Conservation (phyloP, 768 basidiomycete genomes). For the Candolleomyces efflorescens region DNA sequence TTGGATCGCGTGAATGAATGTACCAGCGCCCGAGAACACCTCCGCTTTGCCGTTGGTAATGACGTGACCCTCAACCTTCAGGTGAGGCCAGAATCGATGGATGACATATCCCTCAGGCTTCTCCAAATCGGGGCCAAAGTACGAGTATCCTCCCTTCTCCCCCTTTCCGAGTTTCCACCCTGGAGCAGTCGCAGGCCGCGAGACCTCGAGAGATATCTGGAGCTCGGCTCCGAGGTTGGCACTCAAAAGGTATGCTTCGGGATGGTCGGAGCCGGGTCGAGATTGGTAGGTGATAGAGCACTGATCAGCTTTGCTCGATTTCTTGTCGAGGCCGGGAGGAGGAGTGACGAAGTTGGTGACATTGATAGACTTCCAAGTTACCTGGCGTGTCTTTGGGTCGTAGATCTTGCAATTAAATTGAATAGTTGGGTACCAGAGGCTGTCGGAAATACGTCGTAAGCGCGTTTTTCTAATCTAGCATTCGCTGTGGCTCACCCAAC, state of each 20-base stretch:
- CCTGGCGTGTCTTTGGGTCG: slow-evolving; percentile 71
- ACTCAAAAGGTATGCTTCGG: slow-evolving; percentile 76
- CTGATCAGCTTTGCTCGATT: slow-evolving; percentile 82
- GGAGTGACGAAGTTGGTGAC: slow-evolving; percentile 76
- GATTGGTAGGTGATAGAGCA: slow-evolving; percentile 71
- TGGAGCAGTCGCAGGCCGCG: slow-evolving; percentile 62
- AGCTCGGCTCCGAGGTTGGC: slow-evolving; percentile 79
- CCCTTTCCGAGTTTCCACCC: slow-evolving; percentile 94
- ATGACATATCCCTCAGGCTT: slow-evolving; percentile 83
- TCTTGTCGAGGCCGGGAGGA: slow-evolving; percentile 76
- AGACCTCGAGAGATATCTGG: slow-evolving; percentile 72
- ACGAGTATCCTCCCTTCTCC: slow-evolving; percentile 82
- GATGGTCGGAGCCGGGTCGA: slow-evolving; percentile 42
- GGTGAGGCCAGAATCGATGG: slow-evolving; percentile 88
- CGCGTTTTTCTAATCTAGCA: slow-evolving; percentile 10
- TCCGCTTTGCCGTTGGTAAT: slow-evolving; percentile 61
- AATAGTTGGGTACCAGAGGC: slow-evolving; percentile 90
- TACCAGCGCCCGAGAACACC: slow-evolving; percentile 59
- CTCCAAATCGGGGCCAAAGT: slow-evolving; percentile 68
- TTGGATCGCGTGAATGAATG: slow-evolving; percentile 95
- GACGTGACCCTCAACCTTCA: slow-evolving; percentile 59
- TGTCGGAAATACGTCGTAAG: slow-evolving; percentile 25
- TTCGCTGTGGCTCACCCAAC: slow-evolving; percentile 61
- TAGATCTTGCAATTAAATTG: slow-evolving; percentile 91
- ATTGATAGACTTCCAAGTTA: slow-evolving; percentile 83